A percentile compares a stretch with the other conserved stretches of the same genome.
Conservation (phyloP, 805 yeast species). For the Candida chauliodis region DNA sequence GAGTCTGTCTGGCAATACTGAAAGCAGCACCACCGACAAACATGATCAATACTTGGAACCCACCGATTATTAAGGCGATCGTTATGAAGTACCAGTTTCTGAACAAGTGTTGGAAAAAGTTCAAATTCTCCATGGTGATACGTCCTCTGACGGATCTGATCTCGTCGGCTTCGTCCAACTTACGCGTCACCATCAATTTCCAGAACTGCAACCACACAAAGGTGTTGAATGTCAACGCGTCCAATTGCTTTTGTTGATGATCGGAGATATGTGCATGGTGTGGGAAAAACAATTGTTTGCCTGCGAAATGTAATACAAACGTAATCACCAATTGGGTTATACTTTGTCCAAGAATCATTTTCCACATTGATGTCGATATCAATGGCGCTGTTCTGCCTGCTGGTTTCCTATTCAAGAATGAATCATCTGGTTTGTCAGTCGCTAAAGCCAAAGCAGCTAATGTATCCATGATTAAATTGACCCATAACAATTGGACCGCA, state of each 20-base stretch:
- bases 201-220: conserved; percentile 98
- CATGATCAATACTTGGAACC: conserved; percentile 87
- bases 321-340: conserved; percentile 75
- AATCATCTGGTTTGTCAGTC: conserved; percentile 91
- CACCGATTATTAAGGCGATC: conserved; percentile 73
- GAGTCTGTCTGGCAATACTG: conserved; percentile 73
- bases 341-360: conserved; percentile 92
- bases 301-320: conserved; percentile 77
- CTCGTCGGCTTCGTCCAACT: conserved; percentile 83
- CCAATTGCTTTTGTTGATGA: conserved; percentile 55
- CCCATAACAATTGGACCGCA: conserved; percentile 97
- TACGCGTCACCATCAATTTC: conserved; percentile 86
- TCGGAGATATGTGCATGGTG: conserved; percentile 22
- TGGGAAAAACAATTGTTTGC: conserved; percentile 48
- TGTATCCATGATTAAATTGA: conserved; percentile 96
- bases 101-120: conserved; percentile 78
- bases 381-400: conserved; percentile 76
- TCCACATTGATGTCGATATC: conserved; percentile 94
- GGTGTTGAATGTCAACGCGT: conserved; percentile 88
- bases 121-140: conserved; percentile 60
- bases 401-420: conserved; percentile 75
- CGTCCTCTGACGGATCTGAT: conserved; percentile 54
- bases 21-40: conserved; percentile 97
- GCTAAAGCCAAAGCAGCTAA: conserved; percentile 97
- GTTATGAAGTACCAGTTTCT: conserved; percentile 78